phyloP scores from a whole-genome alignment of 257 asterid genomes.

The Datura wrightii region DNA sequence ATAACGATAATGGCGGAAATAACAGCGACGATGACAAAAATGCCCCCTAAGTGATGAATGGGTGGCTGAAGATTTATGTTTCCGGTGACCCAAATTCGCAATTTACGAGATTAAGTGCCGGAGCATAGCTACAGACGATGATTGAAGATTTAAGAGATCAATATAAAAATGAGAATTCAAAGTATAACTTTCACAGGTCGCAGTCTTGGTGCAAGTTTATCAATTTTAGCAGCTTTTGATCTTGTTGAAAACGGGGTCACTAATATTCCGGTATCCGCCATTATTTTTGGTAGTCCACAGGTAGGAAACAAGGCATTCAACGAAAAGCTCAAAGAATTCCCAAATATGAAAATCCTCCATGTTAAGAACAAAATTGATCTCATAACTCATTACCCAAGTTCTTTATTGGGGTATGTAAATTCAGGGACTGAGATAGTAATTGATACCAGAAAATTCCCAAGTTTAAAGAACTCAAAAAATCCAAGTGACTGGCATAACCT shows the following conservation, averaged over 20 bases:
- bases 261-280: conserved; percentile 74
- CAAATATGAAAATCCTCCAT: conserved; percentile 68
- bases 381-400: conserved; percentile 68
- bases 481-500: conserved; percentile 91
- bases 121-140: conserved; percentile 57
- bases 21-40: conserved; percentile 37
- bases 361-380: conserved; percentile 71
- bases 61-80: conserved; percentile 70
- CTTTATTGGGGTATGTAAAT: conserved; percentile 56
- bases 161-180: conserved; percentile 55
- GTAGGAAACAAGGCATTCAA: conserved; percentile 68
- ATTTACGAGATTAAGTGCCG: conserved; percentile 71
- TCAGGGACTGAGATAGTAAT: conserved; percentile 56
- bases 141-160: conserved; percentile 44
- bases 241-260: conserved; percentile 72
- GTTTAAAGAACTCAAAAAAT: conserved; percentile 60
- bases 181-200: conserved; percentile 82
- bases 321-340: conserved; percentile 45
- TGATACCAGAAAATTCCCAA: conserved; percentile 70
- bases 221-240: conserved; percentile 74
- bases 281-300: conserved; percentile 85
- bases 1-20: conserved; percentile 12
- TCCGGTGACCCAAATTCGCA: conserved; percentile 68
- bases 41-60: conserved; percentile 67
- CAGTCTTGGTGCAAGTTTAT: conserved; percentile 70